Base-by-base conservation (phyloP, 23 red algal genomes). In the Pyropia yezoensis region DNA sequence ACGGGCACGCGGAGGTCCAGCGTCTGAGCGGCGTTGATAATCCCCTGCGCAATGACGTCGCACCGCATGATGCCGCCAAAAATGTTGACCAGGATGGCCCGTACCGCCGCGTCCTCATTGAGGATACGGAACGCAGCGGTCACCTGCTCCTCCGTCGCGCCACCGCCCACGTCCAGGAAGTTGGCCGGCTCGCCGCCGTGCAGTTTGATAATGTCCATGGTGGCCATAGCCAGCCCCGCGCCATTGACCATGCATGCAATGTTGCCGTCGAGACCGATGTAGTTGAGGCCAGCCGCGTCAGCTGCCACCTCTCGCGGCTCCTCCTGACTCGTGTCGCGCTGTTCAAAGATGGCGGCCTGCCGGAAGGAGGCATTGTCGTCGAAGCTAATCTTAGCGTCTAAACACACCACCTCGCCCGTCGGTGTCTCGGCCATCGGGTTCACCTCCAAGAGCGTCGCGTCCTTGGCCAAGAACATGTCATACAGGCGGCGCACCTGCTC, bases 41-140 rank as follows among this genome's bases (percentile, higher is more conserved):
- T 97, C 55, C 93, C 93, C 47, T 97, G 93, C 18, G 93, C 93
- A 52, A 98, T 87, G 20, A 98, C 76, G 55, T 98, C 94, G 71
- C 94, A 98, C 22, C 94, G 78, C 94, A 98, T 98, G 53, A 98
- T 98, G 52, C 94, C 94, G 33, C 94, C 94, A 76, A 98, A 98
- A 65, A 91, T 98, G 65, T 98, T 98, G 17, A 98, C 86, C 14
- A 98, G 67, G 52, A 91, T 98, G 59, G 94, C 73, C 45, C 88
- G 73, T 0, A 98, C 85, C 33, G 88, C 74, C 27, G 56, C 34
- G 69, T 98, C 94, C 23, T 70, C 75, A 26, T 86, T 91, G n/a
- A 91, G 72, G 74, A 98, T 91, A 4, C 59, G 70, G 64, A 98
- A 98, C 5, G 94, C 94, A 61, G 91, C 94, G 2, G 72, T 87